These are phyloP conservation scores for Xerocomellus intermedius DNA, from an alignment of 768 basidiomycete species.

Conservation along the genomic window DNA sequence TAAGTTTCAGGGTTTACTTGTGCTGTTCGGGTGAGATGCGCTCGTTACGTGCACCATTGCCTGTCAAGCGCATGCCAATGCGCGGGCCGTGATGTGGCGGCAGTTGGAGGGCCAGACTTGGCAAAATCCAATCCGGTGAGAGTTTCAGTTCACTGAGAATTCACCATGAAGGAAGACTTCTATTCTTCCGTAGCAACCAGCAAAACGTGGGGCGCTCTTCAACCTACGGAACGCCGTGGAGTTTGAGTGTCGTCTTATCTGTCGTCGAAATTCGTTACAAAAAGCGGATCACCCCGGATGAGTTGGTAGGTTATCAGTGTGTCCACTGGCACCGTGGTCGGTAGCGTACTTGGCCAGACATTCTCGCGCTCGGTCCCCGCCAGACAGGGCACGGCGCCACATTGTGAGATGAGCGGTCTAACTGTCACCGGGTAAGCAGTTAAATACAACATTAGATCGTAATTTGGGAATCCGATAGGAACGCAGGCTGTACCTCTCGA, in stretches of 20 bases:
- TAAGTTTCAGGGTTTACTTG: not conserved
- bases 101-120: slow-evolving; percentile 12
- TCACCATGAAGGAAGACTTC: slow-evolving; percentile 30
- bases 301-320: not conserved
- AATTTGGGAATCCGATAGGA: slow-evolving; percentile 32
- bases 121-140: slow-evolving; percentile 11
- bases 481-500: slow-evolving; percentile 26
- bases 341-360: slow-evolving; percentile 18
- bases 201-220: slow-evolving; percentile 24
- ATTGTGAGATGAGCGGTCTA: slow-evolving; percentile 20
- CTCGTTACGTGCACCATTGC: slow-evolving; percentile 10
- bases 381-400: slow-evolving; percentile 1
- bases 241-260: slow-evolving; percentile 24
- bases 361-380: slow-evolving; percentile 22
- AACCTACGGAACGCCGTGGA: slow-evolving; percentile 25
- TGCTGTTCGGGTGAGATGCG: slow-evolving; percentile 7
- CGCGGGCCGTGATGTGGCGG: slow-evolving; percentile 13
- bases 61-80: slow-evolving; percentile 4
- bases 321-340: slow-evolving; percentile 13
- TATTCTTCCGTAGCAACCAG: slow-evolving; percentile 33
- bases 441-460: slow-evolving; percentile 19
- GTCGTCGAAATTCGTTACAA: slow-evolving; percentile 3
- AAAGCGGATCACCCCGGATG: not conserved
- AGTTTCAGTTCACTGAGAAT: slow-evolving; percentile 21
- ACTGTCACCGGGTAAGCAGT: slow-evolving; percentile 23